Evolutionary conservation across 768 basidiomycete genomes (phyloP).

Genomic region (Podaxis sp.): DNA sequence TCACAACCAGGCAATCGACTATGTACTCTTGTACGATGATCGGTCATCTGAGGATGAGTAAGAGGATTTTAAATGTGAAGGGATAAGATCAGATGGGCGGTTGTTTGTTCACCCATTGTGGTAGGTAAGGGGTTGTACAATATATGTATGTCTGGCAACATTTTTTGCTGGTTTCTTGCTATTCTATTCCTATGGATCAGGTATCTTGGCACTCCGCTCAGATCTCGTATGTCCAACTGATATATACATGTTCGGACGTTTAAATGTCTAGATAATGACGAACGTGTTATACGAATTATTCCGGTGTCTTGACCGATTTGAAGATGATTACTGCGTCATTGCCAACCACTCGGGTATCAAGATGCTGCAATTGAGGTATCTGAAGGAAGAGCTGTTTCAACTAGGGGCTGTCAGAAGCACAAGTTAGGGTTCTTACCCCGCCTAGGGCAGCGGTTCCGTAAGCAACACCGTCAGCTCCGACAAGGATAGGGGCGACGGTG

Average conservation of each 20-base stretch:
- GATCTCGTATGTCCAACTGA: not conserved
- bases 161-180: not conserved
- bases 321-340: slow-evolving; percentile 34
- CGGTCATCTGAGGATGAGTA: slow-evolving; percentile 14
- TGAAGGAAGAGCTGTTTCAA: not conserved
- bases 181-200: not conserved
- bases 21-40: slow-evolving; percentile 74
- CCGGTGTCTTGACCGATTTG: not conserved
- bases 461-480: slow-evolving; percentile 71
- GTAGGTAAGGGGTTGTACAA: slow-evolving; percentile 1
- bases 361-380: slow-evolving; percentile 27
- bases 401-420: not conserved
- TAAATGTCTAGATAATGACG: not conserved
- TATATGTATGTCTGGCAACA: not conserved
- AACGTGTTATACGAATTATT: not conserved
- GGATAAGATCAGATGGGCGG: not conserved
- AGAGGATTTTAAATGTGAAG: not conserved
- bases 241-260: not conserved
- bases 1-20: slow-evolving; percentile 45
- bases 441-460: slow-evolving; percentile 31
- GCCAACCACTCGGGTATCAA: slow-evolving; percentile 33
- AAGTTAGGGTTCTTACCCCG: not conserved
- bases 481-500: slow-evolving; percentile 83
- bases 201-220: not conserved
- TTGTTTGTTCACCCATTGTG: not conserved